Evolutionary conservation across 2,329 filamentous ascomycete genomes (phyloP).

Genomic region (Hypoxylon sp.): DNA sequence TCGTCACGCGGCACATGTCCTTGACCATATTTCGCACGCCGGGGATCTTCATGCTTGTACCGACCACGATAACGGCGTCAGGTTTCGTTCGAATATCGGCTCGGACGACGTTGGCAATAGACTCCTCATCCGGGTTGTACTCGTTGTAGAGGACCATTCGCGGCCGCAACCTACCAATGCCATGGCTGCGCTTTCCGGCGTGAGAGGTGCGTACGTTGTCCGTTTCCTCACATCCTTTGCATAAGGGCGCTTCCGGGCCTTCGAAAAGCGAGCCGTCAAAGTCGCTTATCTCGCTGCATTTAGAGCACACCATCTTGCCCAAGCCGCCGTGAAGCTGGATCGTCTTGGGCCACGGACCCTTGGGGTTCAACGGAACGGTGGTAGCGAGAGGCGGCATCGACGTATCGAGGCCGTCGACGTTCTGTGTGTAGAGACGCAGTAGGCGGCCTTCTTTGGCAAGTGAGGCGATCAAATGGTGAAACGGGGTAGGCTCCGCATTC

Average conservation of each 20-base stretch:
- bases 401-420: conserved; percentile 95
- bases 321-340: conserved; percentile 94
- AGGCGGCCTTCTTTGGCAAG: conserved; percentile 88
- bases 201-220: conserved; percentile 81
- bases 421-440: conserved; percentile 93
- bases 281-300: conserved; percentile 81
- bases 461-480: conserved; percentile 93
- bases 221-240: conserved; percentile 77
- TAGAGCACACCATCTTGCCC: conserved; percentile 96
- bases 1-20: conserved; percentile 90
- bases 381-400: conserved; percentile 83
- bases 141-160: conserved; percentile 98
- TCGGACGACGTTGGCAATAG: conserved; percentile 90
- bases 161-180: conserved; percentile 88
- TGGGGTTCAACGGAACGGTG: conserved; percentile 80
- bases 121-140: conserved; percentile 94
- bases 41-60: conserved; percentile 94
- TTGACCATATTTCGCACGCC: conserved; percentile 90
- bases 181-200: conserved; percentile 90
- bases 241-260: conserved; percentile 85
- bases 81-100: conserved; percentile 87
- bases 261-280: conserved; percentile 86
- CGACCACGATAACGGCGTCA: conserved; percentile 93
- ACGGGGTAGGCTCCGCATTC: conserved; percentile 83
- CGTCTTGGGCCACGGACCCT: conserved; percentile 92